Evolutionary conservation across 2,329 filamentous ascomycete species (phyloP).

Genomic region (Bipolaris oryzae): DNA sequence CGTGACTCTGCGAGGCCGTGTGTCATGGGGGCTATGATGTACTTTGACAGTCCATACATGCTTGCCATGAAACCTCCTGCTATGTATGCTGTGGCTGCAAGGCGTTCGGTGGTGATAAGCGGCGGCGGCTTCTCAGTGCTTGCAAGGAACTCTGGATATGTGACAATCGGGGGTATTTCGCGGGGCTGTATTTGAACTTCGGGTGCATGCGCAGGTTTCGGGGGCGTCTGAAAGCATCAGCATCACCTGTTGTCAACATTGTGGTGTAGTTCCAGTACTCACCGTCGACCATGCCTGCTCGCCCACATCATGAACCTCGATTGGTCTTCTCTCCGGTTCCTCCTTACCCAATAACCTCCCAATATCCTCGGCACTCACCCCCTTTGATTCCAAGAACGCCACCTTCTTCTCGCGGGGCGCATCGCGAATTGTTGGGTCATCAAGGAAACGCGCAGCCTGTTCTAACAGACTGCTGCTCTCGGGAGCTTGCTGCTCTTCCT

Average conservation of each 20-base stretch:
- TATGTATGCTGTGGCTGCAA: constrained; percentile 63
- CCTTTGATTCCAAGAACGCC: constrained; percentile 78
- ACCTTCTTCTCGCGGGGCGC: constrained; percentile 74
- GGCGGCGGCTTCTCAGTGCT: constrained; percentile 64
- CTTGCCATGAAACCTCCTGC: constrained; percentile 61
- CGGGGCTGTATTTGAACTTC: constrained; percentile 32
- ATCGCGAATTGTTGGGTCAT: constrained; percentile 73
- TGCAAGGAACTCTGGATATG: constrained; percentile 69
- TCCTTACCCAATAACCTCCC: constrained; percentile 62
- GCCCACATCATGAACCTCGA: constrained; percentile 28
- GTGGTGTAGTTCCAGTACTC: constrained; percentile 7
- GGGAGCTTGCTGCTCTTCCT: constrained; percentile 5
- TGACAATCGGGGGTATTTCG: constrained; percentile 66
- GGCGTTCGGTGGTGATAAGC: constrained; percentile 62
- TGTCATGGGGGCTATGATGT: constrained; percentile 68
- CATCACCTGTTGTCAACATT: neutral
- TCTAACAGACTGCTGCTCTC: constrained; percentile 54
- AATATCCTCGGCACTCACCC: constrained; percentile 70
- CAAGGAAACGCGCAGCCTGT: constrained; percentile 76
- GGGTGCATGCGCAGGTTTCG: constrained; percentile 19
- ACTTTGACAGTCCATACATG: constrained; percentile 74
- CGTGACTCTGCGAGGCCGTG: constrained; percentile 60
- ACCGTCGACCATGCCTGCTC: constrained; percentile 41
- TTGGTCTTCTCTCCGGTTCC: constrained; percentile 14
- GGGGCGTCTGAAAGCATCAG: constrained; percentile 27